Evolutionary conservation across 1,284 basidiomycete genomes (phyloP).

Genomic region (Athelia psychrophila): DNA sequence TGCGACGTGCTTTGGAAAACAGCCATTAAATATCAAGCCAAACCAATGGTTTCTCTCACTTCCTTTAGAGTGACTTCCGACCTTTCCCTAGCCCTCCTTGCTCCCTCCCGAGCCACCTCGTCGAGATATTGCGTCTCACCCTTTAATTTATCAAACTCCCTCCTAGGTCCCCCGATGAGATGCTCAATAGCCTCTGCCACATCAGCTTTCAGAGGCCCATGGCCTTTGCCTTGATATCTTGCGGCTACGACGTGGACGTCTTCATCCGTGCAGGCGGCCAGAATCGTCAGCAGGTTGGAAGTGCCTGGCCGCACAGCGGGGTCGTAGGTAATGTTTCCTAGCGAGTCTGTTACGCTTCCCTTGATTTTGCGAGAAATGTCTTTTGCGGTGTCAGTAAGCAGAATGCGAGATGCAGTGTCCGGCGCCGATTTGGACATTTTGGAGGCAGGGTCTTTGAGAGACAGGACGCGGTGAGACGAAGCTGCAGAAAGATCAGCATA

Average conservation of each 20-base stretch:
- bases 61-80: constrained; percentile 66
- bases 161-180: constrained; percentile 66
- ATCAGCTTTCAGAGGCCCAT: constrained; percentile 70
- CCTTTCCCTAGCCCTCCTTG: constrained; percentile 55
- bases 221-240: constrained; percentile 55
- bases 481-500: constrained; percentile 42
- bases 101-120: constrained; percentile 64
- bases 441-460: constrained; percentile 78
- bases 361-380: constrained; percentile 75
- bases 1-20: too few relatives aligned
- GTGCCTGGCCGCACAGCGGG: constrained; percentile 77
- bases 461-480: constrained; percentile 74
- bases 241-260: constrained; percentile 45
- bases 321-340: constrained; percentile 73
- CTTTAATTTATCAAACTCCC: constrained; percentile 64
- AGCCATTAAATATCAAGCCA: constrained; percentile 30
- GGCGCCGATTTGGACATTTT: constrained; percentile 98
- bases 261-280: constrained; percentile 63
- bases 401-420: constrained; percentile 78
- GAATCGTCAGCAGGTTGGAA: constrained; percentile 80
- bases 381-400: constrained; percentile 73
- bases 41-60: constrained; percentile 68
- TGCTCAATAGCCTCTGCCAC: constrained; percentile 75
- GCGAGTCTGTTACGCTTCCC: constrained; percentile 84
- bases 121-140: constrained; percentile 62